These are phyloP conservation scores for Zygosaccharomyces pseudorouxii DNA, from an alignment of 805 yeast species.

Conservation along the genomic window DNA sequence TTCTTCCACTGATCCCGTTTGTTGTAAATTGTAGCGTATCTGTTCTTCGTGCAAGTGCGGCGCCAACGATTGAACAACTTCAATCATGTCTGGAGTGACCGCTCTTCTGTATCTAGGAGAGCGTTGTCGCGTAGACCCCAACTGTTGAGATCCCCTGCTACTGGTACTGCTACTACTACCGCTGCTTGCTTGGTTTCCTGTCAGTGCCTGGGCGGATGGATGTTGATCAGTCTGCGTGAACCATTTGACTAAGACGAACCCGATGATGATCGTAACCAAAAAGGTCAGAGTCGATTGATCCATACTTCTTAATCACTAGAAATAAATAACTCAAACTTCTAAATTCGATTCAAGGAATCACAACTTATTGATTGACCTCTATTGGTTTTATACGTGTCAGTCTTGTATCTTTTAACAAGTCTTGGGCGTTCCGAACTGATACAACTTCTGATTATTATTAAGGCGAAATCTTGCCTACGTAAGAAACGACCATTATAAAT, in stretches of 20 bases:
- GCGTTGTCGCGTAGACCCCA: slow-evolving; percentile 8
- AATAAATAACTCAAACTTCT: not conserved
- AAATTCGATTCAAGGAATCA: not conserved
- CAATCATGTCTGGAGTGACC: slow-evolving; percentile 71
- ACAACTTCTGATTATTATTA: slow-evolving; percentile 2
- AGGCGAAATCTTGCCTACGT: slow-evolving; percentile 2
- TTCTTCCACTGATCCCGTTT: slow-evolving; percentile 73
- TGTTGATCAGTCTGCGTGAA: slow-evolving; percentile 55
- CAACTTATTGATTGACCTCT: no score
- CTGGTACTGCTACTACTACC: not conserved
- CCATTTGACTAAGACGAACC: slow-evolving; percentile 62
- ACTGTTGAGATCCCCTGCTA: slow-evolving; percentile 5
- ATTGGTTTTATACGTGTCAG: not conserved
- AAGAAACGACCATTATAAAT: not conserved
- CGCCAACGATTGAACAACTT: slow-evolving; percentile 76
- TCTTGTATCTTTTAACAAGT: not conserved
- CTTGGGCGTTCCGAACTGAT: not conserved
- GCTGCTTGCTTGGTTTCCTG: not conserved
- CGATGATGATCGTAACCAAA: slow-evolving; percentile 44
- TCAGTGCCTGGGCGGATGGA: slow-evolving; percentile 29
- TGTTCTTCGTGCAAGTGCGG: slow-evolving; percentile 67
- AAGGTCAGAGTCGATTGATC: slow-evolving; percentile 53
- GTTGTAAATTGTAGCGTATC: slow-evolving; percentile 66
- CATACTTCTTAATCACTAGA: slow-evolving; percentile 31
- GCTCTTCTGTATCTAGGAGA: slow-evolving; percentile 37